Evolutionary conservation across 73 alveolate species (phyloP).

Genomic region (Paramecium bursaria): DNA sequence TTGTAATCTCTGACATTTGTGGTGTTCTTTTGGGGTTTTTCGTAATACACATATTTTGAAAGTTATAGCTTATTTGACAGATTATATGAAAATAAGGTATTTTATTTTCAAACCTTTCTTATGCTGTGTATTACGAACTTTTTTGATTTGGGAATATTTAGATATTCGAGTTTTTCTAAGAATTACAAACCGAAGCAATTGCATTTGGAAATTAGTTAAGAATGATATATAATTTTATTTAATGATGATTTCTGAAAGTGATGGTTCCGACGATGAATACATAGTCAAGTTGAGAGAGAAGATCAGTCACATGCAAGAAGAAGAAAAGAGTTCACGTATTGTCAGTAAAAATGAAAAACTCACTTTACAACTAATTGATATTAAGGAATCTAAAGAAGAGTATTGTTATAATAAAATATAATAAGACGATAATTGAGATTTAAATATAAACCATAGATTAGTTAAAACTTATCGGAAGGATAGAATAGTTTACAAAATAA

Average conservation of each 20-base stretch:
- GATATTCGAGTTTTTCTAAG: slow-evolving; percentile 3
- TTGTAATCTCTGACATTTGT: slow-evolving; percentile 1
- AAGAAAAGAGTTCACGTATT: slow-evolving; percentile 49
- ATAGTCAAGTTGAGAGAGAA: not conserved
- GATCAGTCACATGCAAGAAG: slow-evolving; percentile 37
- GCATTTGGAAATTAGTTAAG: slow-evolving; percentile 24
- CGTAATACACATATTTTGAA: slow-evolving; percentile 47
- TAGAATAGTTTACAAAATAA: slow-evolving; percentile 4
- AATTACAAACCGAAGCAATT: slow-evolving; percentile 21
- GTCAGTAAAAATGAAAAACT: slow-evolving; percentile 32
- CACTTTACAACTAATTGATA: not conserved
- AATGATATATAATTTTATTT: not conserved
- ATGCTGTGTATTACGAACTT: slow-evolving; percentile 45
- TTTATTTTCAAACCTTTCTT: slow-evolving; percentile 14
- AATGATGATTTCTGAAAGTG: slow-evolving; percentile 13
- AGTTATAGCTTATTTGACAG: slow-evolving; percentile 33
- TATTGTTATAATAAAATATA: no score
- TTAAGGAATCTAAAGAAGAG: slow-evolving; percentile 34
- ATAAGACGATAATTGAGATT: slow-evolving; percentile 6
- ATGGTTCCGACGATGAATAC: slow-evolving; percentile 28
- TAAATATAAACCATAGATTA: not conserved
- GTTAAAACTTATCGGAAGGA: slow-evolving; percentile 2
- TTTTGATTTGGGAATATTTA: slow-evolving; percentile 12
- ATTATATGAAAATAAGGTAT: not conserved
- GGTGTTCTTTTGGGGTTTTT: slow-evolving; percentile 1